Conservation (phyloP, 345 rosid species). For the Citrus medica region DNA sequence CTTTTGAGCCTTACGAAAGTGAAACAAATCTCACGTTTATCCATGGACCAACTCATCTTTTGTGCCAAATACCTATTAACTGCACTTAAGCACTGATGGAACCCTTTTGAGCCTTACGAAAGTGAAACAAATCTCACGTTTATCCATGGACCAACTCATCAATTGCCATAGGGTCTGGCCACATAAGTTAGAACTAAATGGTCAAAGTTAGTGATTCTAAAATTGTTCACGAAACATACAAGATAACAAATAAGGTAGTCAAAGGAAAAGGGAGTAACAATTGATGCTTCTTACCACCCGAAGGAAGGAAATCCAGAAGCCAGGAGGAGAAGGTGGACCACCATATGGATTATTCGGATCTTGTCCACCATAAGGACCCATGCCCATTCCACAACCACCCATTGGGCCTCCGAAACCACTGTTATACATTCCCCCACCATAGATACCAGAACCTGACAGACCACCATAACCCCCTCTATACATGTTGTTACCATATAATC, state of each 20-base stretch:
- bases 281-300: conserved; percentile 53
- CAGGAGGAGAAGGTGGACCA: conserved; percentile 88
- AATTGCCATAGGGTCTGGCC: not conserved
- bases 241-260: not conserved
- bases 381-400: conserved; percentile 95
- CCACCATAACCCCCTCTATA: conserved; percentile 91
- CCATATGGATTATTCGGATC: conserved; percentile 89
- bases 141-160: not conserved
- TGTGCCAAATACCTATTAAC: not conserved
- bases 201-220: not conserved
- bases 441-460: conserved; percentile 53
- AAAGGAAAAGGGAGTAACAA: not conserved
- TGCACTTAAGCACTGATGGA: not conserved
- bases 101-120: not conserved
- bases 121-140: not conserved
- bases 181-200: not conserved
- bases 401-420: conserved; percentile 69
- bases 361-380: conserved; percentile 82
- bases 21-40: no score
- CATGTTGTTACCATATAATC: conserved; percentile 74
- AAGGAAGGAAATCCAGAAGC: conserved; percentile 97
- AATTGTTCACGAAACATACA: not conserved
- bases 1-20: no score
- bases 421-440: conserved; percentile 43
- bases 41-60: no score